phyloP scores from a whole-genome alignment of 257 asterid species.

The Nicotiana attenuata region DNA sequence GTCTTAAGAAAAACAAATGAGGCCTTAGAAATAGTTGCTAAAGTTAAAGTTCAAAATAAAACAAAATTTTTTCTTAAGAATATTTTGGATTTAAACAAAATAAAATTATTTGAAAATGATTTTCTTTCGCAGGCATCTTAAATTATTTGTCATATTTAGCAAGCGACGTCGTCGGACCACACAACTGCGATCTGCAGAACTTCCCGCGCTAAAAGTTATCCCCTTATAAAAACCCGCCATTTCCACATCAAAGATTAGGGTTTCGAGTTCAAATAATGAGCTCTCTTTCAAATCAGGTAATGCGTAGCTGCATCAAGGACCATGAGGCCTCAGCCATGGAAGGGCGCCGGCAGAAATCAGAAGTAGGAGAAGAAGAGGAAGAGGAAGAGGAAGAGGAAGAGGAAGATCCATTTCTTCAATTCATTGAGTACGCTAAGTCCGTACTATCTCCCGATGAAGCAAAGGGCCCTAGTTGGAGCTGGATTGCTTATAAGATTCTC shows the following conservation, averaged over 20 bases:
- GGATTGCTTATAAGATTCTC: constrained; percentile 72
- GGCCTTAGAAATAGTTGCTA: no score
- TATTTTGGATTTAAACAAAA: no score
- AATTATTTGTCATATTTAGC: no score
- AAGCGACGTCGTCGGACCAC: background rate
- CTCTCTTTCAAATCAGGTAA: constrained; percentile 26
- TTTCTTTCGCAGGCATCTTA: no score
- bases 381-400: constrained; percentile 29
- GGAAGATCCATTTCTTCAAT: constrained; percentile 58
- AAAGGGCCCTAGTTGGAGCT: constrained; percentile 73
- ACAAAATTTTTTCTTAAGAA: no score
- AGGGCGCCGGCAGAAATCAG: constrained; percentile 19
- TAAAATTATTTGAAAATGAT: no score
- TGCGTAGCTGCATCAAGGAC: constrained; percentile 26
- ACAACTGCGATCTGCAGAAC: background rate
- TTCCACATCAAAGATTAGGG: background rate
- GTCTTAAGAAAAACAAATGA: no score
- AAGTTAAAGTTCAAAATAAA: no score
- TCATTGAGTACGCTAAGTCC: constrained; percentile 56
- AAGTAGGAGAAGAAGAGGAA: constrained; percentile 25
- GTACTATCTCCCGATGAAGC: constrained; percentile 34
- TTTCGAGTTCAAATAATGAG: background rate
- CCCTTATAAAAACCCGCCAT: background rate
- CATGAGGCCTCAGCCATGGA: constrained; percentile 44
- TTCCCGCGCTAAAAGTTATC: constrained; percentile 1